Base-by-base conservation (phyloP, 805 yeast species). In the Sporopachydermia quercuum region DNA sequence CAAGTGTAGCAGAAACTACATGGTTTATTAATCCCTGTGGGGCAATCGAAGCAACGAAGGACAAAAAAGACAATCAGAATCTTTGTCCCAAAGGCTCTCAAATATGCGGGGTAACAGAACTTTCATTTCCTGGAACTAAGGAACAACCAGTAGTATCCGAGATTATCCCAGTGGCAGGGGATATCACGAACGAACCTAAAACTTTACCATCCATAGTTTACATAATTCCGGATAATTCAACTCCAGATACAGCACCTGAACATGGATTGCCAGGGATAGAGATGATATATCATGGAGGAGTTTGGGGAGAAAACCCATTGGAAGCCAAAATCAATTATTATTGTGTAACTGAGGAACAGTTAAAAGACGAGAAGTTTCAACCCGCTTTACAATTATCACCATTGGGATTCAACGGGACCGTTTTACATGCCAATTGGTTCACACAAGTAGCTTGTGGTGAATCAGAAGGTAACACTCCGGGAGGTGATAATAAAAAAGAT, bases 11-110 rank as follows among this genome's bases (percentile, higher is more conserved):
- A 1, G 67, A 62, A 38, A 57, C 66, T 23, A 65, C 71, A 2
- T 83, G 95, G 87, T 74, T 67, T 50, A 46, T 87, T 30, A 79
- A 84, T 39, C 63, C 85, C 5, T 84, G 94, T 60, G 75, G 72
- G 37, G 60, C 70, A 1, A 54, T 67, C n/a, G 54, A 57, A 19
- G 51, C 30, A 23, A 23, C 60, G 23, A 45, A 56, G 19, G 51
- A 56, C 16, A 43, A 50, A 15, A 52, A 52, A 6, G n/a, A 3
- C 53, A 57, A 0, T 53, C 62, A 5, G 61, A 65, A 49, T 4
- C 65, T 65, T 18, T 87, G 96, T 58, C 78, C 86, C 1, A 60
- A 61, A 37, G 76, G 78, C 45, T 73, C 87, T 1, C 82, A 81
- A 46, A 55, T 87, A 5, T 89, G 98, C 57, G 95, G 94, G 2